Conservation (phyloP, 768 basidiomycete genomes). For the Sarcodon aspratus region DNA sequence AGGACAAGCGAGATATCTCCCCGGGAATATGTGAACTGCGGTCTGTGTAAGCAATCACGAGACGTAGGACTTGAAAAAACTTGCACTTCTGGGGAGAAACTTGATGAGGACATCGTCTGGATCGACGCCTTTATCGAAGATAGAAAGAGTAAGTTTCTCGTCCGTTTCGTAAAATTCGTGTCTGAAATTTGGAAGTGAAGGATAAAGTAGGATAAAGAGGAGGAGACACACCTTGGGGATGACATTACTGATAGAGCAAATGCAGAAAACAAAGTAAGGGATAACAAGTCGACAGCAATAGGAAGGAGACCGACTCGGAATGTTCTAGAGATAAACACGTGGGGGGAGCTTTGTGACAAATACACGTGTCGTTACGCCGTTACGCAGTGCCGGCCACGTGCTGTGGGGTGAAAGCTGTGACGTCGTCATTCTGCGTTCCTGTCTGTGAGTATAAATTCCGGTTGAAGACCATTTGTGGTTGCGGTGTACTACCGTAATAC, state of each 20-base stretch:
- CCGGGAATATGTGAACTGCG: constrained; percentile 48
- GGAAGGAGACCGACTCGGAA: too few species aligned
- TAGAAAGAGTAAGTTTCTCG: constrained; percentile 56
- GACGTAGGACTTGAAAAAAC: constrained; percentile 4
- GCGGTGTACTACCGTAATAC: neutral
- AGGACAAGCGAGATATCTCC: constrained; percentile 63
- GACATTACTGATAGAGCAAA: constrained; percentile 4
- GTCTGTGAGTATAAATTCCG: too few species aligned
- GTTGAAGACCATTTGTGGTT: too few species aligned
- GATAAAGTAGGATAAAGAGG: neutral
- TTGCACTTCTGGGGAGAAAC: constrained; percentile 56
- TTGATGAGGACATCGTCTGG: constrained; percentile 46
- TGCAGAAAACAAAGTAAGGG: too few species aligned
- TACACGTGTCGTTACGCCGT: too few species aligned
- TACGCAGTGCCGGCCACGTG: too few species aligned
- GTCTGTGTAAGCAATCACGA: constrained; percentile 1
- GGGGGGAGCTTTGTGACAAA: too few species aligned
- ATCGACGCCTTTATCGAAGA: constrained; percentile 74
- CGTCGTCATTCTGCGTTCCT: too few species aligned
- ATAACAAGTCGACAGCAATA: too few species aligned
- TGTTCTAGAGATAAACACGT: too few species aligned
- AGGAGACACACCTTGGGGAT: neutral
- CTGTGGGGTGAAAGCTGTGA: too few species aligned
- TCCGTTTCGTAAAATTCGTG: constrained; percentile 88
- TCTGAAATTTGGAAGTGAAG: constrained; percentile 22